Evolutionary conservation across 805 yeast genomes (phyloP).

Genomic region (Suhomyces xylopsoci): DNA sequence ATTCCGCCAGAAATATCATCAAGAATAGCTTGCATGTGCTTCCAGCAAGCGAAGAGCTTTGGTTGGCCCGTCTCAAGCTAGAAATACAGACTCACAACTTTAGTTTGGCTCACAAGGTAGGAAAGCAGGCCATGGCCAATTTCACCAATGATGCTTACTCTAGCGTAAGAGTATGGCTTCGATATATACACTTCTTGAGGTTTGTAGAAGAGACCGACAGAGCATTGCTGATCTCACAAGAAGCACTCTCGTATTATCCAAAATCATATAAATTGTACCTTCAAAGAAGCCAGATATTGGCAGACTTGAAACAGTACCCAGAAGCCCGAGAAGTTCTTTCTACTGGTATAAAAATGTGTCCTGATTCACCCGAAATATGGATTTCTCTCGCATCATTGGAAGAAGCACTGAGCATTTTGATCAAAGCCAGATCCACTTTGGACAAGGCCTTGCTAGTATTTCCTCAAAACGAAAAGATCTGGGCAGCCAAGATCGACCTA

Average conservation of each 20-base stretch:
- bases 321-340: constrained; percentile 48
- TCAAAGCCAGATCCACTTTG: constrained; percentile 67
- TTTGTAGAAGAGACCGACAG: constrained; percentile 12
- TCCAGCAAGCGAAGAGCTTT: constrained; percentile 51
- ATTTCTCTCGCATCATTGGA: constrained; percentile 47
- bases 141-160: constrained; percentile 8
- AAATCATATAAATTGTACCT: constrained; percentile 51
- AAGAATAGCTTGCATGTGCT: constrained; percentile 42
- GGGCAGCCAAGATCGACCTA: constrained; percentile 55
- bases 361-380: constrained; percentile 53
- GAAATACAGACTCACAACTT: constrained; percentile 46
- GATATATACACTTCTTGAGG: constrained; percentile 53
- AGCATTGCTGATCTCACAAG: neutral
- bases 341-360: constrained; percentile 49
- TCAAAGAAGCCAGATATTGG: constrained; percentile 58
- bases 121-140: constrained; percentile 26
- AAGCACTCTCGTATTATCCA: constrained; percentile 50
- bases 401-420: constrained; percentile 38
- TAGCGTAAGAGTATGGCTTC: constrained; percentile 57
- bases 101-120: constrained; percentile 39
- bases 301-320: constrained; percentile 21
- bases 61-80: constrained; percentile 72
- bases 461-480: constrained; percentile 49
- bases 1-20: constrained; percentile 53
- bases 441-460: constrained; percentile 56